A percentile compares a stretch with the other conserved stretches of the same genome.
Evolutionary conservation across 202 grass and related monocot genomes (phyloP).

Genomic region (Setaria viridis): DNA sequence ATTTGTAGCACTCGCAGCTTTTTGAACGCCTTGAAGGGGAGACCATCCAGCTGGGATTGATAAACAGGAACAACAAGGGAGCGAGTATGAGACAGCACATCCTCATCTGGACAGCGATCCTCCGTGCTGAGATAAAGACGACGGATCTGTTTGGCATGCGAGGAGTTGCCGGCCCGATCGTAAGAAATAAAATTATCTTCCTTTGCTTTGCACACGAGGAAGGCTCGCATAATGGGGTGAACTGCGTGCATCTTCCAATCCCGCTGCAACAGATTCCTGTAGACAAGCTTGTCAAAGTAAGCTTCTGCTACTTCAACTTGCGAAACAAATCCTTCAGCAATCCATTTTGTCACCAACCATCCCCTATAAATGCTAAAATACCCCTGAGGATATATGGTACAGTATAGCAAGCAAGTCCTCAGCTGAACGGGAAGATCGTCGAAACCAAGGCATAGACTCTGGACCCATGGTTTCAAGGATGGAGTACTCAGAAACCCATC

Average conservation of each 20-base stretch:
- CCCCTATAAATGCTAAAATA: neutral
- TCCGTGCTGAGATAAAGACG: neutral
- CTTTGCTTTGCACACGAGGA: neutral
- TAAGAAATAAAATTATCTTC: conserved; percentile 29
- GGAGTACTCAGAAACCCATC: neutral
- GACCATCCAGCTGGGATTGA: neutral
- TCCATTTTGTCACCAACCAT: conserved; percentile 17
- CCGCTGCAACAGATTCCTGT: neutral
- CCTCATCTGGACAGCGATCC: neutral
- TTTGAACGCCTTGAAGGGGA: neutral
- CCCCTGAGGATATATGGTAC: neutral
- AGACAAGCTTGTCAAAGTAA: neutral
- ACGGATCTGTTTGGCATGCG: neutral
- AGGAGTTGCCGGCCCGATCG: too few relatives aligned
- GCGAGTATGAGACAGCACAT: neutral
- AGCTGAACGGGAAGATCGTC: neutral
- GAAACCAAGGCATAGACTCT: conserved; percentile 20
- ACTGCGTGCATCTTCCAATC: neutral
- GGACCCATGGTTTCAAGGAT: neutral
- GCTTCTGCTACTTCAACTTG: neutral
- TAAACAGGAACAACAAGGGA: neutral
- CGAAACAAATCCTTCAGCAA: conserved; percentile 16
- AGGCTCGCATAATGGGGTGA: neutral
- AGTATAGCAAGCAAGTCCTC: conserved; percentile 23
- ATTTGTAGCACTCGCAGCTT: conserved; percentile 7